A percentile compares a stretch with the other conserved stretches of the same genome.
Evolutionary conservation across 768 basidiomycete genomes (phyloP).

Genomic region (Leccinellum albellum): DNA sequence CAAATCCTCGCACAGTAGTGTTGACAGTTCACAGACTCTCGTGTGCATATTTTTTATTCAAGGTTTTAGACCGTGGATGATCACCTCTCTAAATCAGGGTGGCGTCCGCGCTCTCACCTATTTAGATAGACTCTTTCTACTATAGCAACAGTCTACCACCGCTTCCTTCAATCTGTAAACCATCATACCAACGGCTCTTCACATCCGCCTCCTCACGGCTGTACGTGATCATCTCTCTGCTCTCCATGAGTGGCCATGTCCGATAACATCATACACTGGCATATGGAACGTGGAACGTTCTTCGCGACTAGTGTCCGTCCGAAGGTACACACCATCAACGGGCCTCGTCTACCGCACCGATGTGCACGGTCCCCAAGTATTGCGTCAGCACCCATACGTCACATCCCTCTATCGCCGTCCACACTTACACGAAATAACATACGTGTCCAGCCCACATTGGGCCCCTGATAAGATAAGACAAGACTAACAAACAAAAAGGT

Average conservation of each 20-base stretch:
- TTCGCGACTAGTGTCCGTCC: conserved; percentile 17
- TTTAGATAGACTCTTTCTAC: background rate
- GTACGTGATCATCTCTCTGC: conserved; percentile 19
- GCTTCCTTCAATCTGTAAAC: conserved; percentile 6
- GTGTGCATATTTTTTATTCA: conserved; percentile 7
- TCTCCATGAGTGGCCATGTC: conserved; percentile 5
- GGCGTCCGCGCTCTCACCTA: background rate
- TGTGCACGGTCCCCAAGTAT: conserved; percentile 7
- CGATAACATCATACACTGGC: conserved; percentile 5
- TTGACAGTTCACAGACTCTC: background rate
- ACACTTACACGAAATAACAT: conserved; percentile 12
- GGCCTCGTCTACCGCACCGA: conserved; percentile 7
- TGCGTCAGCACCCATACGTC: background rate
- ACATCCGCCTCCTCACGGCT: conserved; percentile 17
- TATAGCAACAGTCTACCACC: conserved; percentile 1
- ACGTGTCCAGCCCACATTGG: conserved; percentile 25
- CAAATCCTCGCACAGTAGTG: background rate
- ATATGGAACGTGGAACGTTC: conserved; percentile 20
- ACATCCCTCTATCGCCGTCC: conserved; percentile 19
- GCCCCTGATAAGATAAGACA: conserved; percentile 31
- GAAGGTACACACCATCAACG: background rate
- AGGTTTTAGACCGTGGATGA: conserved; percentile 9
- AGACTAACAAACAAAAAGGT: background rate
- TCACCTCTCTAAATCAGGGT: background rate
- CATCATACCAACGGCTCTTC: background rate